Conservation (phyloP, 2,329 filamentous ascomycete genomes). For the Nannizziopsis barbatae region DNA sequence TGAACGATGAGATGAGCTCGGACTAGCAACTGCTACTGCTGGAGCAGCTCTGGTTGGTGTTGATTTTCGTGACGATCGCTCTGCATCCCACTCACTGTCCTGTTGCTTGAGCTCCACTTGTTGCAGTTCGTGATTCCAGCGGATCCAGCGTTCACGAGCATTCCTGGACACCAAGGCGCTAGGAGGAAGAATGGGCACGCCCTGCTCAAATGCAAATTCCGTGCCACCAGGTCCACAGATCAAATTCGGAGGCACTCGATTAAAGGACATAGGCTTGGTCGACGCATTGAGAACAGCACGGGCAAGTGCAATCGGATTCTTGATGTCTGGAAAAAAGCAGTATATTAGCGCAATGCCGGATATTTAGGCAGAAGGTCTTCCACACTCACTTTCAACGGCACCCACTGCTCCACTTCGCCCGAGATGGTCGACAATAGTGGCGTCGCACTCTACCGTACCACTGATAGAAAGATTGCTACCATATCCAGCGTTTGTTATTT, state of each 20-base stretch:
- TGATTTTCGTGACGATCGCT: conserved; percentile 5
- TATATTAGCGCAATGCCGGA: not conserved
- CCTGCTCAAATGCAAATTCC: conserved; percentile 71
- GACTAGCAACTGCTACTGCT: not conserved
- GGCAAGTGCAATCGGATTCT: conserved; percentile 82
- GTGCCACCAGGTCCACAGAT: conserved; percentile 76
- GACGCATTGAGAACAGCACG: conserved; percentile 70
- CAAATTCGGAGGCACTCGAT: conserved; percentile 84
- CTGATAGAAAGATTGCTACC: conserved; percentile 90
- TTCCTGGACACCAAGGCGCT: conserved; percentile 69
- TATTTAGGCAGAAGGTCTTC: not conserved
- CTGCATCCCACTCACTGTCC: conserved; percentile 18
- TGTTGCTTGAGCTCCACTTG: conserved; percentile 23
- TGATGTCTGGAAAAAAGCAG: conserved; percentile 53
- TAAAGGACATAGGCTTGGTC: conserved; percentile 64
- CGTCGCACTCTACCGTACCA: conserved; percentile 87
- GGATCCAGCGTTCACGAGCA: conserved; percentile 64
- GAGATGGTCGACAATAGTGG: conserved; percentile 79
- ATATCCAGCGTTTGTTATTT: conserved; percentile 93
- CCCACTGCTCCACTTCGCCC: conserved; percentile 90
- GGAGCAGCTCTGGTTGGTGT: not conserved
- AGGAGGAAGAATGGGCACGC: conserved; percentile 60
- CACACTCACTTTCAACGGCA: conserved; percentile 67
- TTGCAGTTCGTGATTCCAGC: conserved; percentile 63
- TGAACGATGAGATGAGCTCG: conserved; percentile 5